A percentile compares a stretch with the other conserved stretches of the same genome.
These are phyloP conservation scores for Xerocomus spinulosus DNA, from an alignment of 768 basidiomycete genomes.

Conservation along the genomic window DNA sequence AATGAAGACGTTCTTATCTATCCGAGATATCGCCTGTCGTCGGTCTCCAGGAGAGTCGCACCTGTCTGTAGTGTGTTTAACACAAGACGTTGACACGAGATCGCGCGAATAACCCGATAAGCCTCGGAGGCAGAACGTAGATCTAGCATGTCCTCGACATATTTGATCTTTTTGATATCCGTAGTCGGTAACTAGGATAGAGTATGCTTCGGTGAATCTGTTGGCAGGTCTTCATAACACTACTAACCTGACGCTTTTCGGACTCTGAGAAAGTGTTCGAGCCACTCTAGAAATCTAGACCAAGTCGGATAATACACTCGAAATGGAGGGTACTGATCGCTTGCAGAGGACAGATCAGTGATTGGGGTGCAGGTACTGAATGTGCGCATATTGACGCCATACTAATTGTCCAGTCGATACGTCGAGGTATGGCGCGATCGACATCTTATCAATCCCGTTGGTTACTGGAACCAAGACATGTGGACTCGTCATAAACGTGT, in stretches of 20 bases:
- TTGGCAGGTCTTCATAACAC: no score
- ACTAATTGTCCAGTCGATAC: no score
- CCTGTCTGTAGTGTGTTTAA: no score
- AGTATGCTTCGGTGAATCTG: background rate
- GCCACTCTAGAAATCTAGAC: background rate
- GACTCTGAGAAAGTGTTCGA: no score
- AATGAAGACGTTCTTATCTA: no score
- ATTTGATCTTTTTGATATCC: background rate
- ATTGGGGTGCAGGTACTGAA: background rate
- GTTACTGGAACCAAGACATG: no score
- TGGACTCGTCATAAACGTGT: no score
- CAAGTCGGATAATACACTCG: background rate
- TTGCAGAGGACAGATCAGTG: background rate
- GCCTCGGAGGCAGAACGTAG: background rate
- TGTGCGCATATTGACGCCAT: background rate
- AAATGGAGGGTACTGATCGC: slow-evolving; percentile 6
- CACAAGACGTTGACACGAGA: background rate
- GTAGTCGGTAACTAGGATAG: background rate
- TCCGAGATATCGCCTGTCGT: no score
- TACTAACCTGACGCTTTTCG: no score
- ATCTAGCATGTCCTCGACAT: background rate
- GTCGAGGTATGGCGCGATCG: background rate
- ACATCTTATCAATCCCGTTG: background rate
- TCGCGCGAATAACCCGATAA: slow-evolving; percentile 1
- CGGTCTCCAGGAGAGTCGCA: no score